These are phyloP conservation scores for Penicillium griseofulvum DNA, from an alignment of 2,329 filamentous ascomycete species.

Conservation along the genomic window DNA sequence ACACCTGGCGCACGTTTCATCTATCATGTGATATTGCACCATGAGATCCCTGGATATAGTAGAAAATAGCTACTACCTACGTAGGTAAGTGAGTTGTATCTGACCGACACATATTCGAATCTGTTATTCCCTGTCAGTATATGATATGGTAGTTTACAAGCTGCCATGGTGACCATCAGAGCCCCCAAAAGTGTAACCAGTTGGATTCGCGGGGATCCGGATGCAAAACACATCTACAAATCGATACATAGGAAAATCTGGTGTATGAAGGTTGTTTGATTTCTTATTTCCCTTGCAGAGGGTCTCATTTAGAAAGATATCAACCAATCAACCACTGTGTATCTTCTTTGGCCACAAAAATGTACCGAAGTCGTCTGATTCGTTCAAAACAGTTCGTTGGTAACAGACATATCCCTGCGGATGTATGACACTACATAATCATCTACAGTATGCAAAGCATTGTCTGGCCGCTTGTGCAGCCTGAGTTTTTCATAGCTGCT, in stretches of 20 bases:
- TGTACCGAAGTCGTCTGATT: conserved; percentile 10
- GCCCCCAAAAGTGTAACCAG: background rate
- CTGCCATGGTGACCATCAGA: background rate
- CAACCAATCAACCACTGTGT: background rate
- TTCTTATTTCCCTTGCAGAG: background rate
- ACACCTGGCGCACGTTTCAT: conserved; percentile 27
- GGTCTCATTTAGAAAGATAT: background rate
- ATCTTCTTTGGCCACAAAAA: background rate
- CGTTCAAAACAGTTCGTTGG: conserved; percentile 10
- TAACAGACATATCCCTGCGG: conserved; percentile 11
- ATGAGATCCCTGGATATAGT: background rate
- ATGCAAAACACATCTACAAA: background rate
- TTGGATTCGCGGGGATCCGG: background rate
- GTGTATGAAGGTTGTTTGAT: background rate
- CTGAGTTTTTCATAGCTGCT: conserved; percentile 8
- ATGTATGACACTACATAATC: conserved; percentile 20
- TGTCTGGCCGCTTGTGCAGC: conserved; percentile 10
- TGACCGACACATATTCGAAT: background rate
- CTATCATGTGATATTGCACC: conserved; percentile 30
- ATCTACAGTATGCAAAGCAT: conserved; percentile 20
- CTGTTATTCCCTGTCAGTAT: background rate
- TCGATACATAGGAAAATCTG: background rate
- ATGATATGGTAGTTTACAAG: background rate
- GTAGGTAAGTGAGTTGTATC: background rate
- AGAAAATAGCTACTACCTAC: background rate